Percentiles rank a stretch among this genome's conserved stretches.
Conservation (phyloP, 306 rosid species). For the Prunus armeniaca region DNA sequence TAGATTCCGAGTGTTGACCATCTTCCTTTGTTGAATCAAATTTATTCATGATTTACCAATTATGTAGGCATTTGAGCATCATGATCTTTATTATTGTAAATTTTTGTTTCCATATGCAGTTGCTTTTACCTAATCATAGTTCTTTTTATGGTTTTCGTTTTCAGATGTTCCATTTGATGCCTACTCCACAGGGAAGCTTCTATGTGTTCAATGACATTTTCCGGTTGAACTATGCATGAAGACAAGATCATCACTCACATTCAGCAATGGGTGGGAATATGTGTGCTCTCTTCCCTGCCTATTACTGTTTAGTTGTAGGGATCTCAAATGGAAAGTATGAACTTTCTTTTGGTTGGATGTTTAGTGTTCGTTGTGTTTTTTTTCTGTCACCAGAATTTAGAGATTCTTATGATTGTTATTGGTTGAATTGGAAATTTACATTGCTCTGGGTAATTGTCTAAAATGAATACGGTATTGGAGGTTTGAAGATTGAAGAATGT, state of each 20-base stretch:
- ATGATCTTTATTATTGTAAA: not conserved
- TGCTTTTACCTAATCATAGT: slow-evolving; percentile 2
- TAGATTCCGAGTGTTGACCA: not conserved
- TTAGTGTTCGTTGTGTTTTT: slow-evolving; percentile 26
- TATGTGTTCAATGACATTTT: slow-evolving; percentile 87
- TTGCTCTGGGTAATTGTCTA: slow-evolving; percentile 27
- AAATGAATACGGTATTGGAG: slow-evolving; percentile 28
- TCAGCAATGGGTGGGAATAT: slow-evolving; percentile 2
- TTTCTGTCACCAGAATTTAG: slow-evolving; percentile 11
- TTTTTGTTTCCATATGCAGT: not conserved
- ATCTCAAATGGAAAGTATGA: slow-evolving; percentile 30
- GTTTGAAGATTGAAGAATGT: slow-evolving; percentile 14
- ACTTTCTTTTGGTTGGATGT: slow-evolving; percentile 37
- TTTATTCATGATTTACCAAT: not conserved
- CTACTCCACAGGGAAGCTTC: slow-evolving; percentile 84
- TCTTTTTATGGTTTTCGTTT: slow-evolving; percentile 13
- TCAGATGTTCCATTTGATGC: slow-evolving; percentile 99
- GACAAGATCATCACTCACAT: not conserved
- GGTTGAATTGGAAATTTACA: slow-evolving; percentile 26
- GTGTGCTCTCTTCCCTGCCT: slow-evolving; percentile 31
- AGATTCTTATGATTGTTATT: slow-evolving; percentile 38
- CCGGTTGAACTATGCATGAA: slow-evolving; percentile 93
- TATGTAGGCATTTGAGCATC: not conserved
- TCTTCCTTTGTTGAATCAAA: not conserved
- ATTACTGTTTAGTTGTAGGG: slow-evolving; percentile 33